Evolutionary conservation across 1,139 yeast species (phyloP), one percentile per base, ranked within the genome.

Genomic region (Pichia sp.): DNA sequence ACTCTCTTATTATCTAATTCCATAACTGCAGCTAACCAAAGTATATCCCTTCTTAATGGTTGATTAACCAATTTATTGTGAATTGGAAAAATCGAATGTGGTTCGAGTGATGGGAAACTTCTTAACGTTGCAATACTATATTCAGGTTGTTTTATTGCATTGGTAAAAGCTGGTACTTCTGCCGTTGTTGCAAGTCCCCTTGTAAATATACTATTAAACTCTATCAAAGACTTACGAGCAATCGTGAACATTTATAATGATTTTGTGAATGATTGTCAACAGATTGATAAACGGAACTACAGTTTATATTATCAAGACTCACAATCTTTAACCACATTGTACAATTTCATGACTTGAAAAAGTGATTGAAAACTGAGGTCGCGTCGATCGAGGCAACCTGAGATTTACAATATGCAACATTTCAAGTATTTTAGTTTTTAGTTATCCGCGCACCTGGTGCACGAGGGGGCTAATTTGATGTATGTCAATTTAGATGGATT

Each of bases 11-110:
- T 77, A 58, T 93, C 96, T 33, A 91, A 84, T 67, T 91, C 99
- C 67, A 71, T 86, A 2, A 85, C 85, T 17, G 85, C 96, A 1
- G 97, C 96, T 57, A 81, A 78, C 96, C 97, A 91, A 48, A 91
- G 72, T 28, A 89, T 63, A 63, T 91, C 99, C 63, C 95, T 79
- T 64, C 98, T 79, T 44, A 84, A 62, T 31, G 95, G 95, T 28
- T 72, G 69, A 45, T 80, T 80, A 41, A 91, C 67, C 38, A 88
- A 72, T 19, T 69, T 58, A 5, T 81, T 63, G 32, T 94, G 84
- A 31, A 88, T 78, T 20, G 96, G 93, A 44, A 84, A 72, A 52
- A 84, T 74, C 23, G 77, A 62, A 39, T 73, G 71, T 30, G 98
- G 98, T 61, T 86, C 95, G 44, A 91, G 70, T 8, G 94, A 81